Evolutionary conservation across 345 rosid species (phyloP), one percentile per base, ranked within the genome.

Genomic region (Populus nigra): DNA sequence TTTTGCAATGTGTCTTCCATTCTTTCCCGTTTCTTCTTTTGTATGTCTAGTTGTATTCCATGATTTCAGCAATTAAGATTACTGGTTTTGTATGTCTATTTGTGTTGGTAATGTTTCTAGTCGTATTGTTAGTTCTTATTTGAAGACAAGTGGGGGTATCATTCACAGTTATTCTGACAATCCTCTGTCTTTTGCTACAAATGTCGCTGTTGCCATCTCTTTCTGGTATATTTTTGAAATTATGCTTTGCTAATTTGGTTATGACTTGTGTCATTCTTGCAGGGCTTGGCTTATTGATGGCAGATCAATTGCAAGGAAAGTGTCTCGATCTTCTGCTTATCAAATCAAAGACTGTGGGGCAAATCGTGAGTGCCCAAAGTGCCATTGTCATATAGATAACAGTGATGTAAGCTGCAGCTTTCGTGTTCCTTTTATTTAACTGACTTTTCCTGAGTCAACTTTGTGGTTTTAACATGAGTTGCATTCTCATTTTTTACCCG

Each of bases 281-380:
- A 96, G 99, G 90, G 85, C 85, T 79, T 96, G 97, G 98, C 83
- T 93, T 83, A 77, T 96, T n/a, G 88, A 90, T 79, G 80, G 94
- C 53, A 87, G 81, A 82, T 86, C 93, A 45, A 79, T 96, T 47
- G 98, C 98, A 20, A 82, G 80, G 69, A 93, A 92, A 84, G 94
- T 96, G 69, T 92, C 87, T 53, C 67, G 65, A 55, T 85, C 93
- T 69, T 80, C 89, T 76, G 78, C 88, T 79, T 41, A 74, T 72
- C 88, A 85, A 81, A 83, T 90, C 77, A 86, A 80, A 84, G 98
- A 91, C 81, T 82, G 71, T 65, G 96, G 93, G 17, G 90, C 97
- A 53, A 84, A 78, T 77, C 86, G 89, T 33, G 86, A 90, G 72
- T 96, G 99, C 83, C 98, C 98, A 31, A 88, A 89, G 50, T 96